A percentile compares a stretch with the other conserved stretches of the same genome.
Conservation (phyloP, 805 yeast genomes). For the Saturnispora besseyi region DNA sequence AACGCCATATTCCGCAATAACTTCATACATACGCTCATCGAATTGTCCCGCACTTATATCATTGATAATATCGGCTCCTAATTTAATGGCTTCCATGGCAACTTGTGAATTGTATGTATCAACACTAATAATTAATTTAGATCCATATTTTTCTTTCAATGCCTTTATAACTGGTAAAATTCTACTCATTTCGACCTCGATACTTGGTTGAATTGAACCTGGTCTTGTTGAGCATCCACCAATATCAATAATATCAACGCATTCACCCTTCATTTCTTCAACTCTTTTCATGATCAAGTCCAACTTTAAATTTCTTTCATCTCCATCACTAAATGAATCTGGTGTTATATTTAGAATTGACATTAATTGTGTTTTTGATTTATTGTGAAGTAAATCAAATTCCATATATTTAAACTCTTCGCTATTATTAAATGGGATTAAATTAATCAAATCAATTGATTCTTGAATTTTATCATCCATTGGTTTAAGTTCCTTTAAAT, state of each 20-base stretch:
- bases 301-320: conserved; percentile 31
- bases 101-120: conserved; percentile 80
- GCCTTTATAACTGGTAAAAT: conserved; percentile 62
- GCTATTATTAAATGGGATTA: conserved; percentile 35
- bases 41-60: conserved; percentile 78
- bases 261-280: conserved; percentile 40
- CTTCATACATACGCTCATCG: conserved; percentile 57
- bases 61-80: conserved; percentile 88
- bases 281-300: conserved; percentile 39
- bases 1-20: conserved; percentile 60
- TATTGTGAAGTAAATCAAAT: conserved; percentile 38
- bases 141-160: conserved; percentile 35
- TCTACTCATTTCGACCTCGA: conserved; percentile 59
- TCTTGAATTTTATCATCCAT: conserved; percentile 34
- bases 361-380: conserved; percentile 63
- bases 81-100: conserved; percentile 55
- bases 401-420: conserved; percentile 24
- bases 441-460: conserved; percentile 39
- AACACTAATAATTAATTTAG: conserved; percentile 53
- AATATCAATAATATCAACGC: conserved; percentile 75
- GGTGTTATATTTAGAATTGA: conserved; percentile 86
- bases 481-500: conserved; percentile 39
- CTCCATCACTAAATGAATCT: conserved; percentile 93
- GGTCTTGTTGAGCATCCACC: conserved; percentile 97
- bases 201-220: conserved; percentile 53